Evolutionary conservation across 257 asterid genomes (phyloP).

Genomic region (Fraxinus americana): DNA sequence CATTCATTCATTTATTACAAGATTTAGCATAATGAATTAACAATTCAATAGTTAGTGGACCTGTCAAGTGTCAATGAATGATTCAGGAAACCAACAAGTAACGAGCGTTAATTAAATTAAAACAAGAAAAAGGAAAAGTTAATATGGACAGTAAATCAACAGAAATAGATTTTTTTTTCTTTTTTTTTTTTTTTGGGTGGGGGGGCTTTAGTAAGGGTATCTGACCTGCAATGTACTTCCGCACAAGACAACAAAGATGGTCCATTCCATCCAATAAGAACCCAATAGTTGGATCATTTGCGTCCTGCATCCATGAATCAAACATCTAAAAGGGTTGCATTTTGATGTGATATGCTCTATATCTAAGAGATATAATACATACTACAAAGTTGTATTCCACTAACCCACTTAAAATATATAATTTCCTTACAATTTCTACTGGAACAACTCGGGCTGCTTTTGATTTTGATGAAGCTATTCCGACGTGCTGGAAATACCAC

Average conservation of each 20-base stretch:
- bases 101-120: slow-evolving; percentile 7
- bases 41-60: slow-evolving; percentile 19
- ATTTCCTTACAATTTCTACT: slow-evolving; percentile 82
- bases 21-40: slow-evolving; percentile 7
- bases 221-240: slow-evolving; percentile 98
- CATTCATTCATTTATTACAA: slow-evolving; percentile 18
- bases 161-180: neutral
- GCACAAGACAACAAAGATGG: slow-evolving; percentile 89
- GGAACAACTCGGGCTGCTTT: slow-evolving; percentile 72
- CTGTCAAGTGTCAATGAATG: slow-evolving; percentile 20
- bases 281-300: slow-evolving; percentile 98
- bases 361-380: slow-evolving; percentile 16
- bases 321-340: slow-evolving; percentile 7
- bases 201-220: slow-evolving; percentile 16
- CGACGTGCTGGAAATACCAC: slow-evolving; percentile 97
- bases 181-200: too few relatives aligned
- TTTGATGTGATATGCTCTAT: neutral
- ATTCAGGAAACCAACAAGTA: slow-evolving; percentile 5
- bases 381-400: slow-evolving; percentile 16
- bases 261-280: slow-evolving; percentile 96
- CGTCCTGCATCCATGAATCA: slow-evolving; percentile 63
- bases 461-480: slow-evolving; percentile 76
- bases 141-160: neutral
- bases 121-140: neutral
- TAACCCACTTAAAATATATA: slow-evolving; percentile 6